These are phyloP conservation scores for Penicillium sp. DNA, from an alignment of 2,329 filamentous ascomycete species.

Conservation along the genomic window DNA sequence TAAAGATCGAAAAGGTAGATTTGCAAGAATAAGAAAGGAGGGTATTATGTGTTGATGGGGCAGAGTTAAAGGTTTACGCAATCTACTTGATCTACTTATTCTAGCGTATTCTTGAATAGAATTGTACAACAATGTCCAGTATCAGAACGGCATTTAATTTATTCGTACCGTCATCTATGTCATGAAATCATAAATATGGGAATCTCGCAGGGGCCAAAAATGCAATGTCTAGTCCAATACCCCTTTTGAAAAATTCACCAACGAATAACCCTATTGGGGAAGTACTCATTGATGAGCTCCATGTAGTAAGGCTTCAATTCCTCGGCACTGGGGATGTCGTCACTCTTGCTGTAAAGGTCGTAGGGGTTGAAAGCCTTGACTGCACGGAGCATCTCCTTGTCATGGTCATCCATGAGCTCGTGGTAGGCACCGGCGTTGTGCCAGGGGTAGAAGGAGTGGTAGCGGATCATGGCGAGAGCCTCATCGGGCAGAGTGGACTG, in stretches of 20 bases:
- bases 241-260: conserved; percentile 50
- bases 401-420: conserved; percentile 78
- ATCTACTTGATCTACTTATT: too few relatives aligned
- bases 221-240: neutral
- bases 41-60: too few relatives aligned
- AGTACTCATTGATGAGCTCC: conserved; percentile 69
- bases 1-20: too few relatives aligned
- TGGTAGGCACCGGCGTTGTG: conserved; percentile 74
- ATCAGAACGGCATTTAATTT: neutral
- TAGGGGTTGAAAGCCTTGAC: conserved; percentile 88
- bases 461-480: conserved; percentile 85
- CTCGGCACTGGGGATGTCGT: conserved; percentile 69
- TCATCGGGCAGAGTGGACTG: conserved; percentile 74
- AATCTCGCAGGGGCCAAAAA: conserved; percentile 14
- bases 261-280: conserved; percentile 61
- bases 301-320: conserved; percentile 75
- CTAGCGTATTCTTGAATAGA: too few relatives aligned
- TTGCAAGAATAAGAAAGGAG: too few relatives aligned
- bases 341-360: conserved; percentile 86
- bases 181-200: conserved; percentile 13
- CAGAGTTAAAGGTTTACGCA: too few relatives aligned
- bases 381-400: conserved; percentile 71
- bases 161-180: conserved; percentile 7
- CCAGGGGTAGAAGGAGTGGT: conserved; percentile 92
- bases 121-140: too few relatives aligned